Evolutionary conservation across 2,329 filamentous ascomycete genomes (phyloP), one percentile per base, ranked within the genome.

Genomic region (Dissoconium aciculare): DNA sequence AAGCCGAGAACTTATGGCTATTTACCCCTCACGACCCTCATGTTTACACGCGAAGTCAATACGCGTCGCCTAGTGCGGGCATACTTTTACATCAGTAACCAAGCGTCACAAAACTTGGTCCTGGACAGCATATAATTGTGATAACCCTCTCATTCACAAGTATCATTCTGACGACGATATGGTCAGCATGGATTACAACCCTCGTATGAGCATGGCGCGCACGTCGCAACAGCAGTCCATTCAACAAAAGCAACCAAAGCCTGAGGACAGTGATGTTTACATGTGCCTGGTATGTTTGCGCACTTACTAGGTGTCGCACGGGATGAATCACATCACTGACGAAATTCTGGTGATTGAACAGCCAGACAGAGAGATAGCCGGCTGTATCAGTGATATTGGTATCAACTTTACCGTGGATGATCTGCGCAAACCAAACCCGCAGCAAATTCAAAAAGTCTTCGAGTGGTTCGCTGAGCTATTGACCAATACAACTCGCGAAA

Each of bases 391-490:
- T 49, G 89, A 95, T 55, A 93, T 95, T 49, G 87, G 87, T 36
- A 85, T 95, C 47, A 75, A 73, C 15, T 94, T 95, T 56, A 79
- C 73, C 19, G 66, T 85, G 11, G 71, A 78, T 38, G 87, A 98
- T 58, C 69, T 98, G 24, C 75, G 87, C 46, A 95, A 94, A 52
- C 89, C 89, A 4, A 93, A 93, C 47, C 78, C 89, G 3, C 72
- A 87, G 37, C 84, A 93, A 50, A 85, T 95, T 32, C 89, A 98
- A 58, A 84, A 89, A 64, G 84, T 98, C 31, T 92, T 95, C 52
- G 89, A 98, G 66, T 92, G 84, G 78, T 89, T 98, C 46, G 85
- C 84, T 36, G 85, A 94, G 52, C 66, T 94, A 11, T 70, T 95
- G 15, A 82, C 94, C 63, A 94, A 93, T 59, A 78, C 81, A 32